Base-by-base conservation (phyloP, 441 rosid genomes). In the Pelargonium fulgidum region DNA sequence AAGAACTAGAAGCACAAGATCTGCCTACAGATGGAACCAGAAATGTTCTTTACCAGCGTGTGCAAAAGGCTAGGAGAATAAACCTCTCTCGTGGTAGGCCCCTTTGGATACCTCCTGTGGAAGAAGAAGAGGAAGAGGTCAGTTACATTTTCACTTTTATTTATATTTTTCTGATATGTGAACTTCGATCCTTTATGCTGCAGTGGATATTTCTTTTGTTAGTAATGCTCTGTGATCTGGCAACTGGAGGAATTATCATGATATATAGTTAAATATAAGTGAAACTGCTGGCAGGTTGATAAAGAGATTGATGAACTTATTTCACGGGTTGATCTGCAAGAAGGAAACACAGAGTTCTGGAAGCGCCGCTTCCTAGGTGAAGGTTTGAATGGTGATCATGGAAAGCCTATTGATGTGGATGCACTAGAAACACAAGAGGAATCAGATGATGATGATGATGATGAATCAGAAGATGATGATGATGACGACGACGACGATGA, bases 341-440 rank as follows among this genome's bases (percentile, higher is more conserved):
- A 93, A 87, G 97, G 99, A 79, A 84, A 93, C 80, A 91, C 97
- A 3, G 99, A 93, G 77, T 91, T 93, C 73, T 91, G 99, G 99
- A 91, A 82, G 79, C 90, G 89, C 45, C 87, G 99, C 9, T 93
- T 91, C 78, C 91, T 91, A 73, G 95, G 92, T 72, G 96, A 93
- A 82, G 92, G 91, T 71, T 77, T 89, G 73, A 77, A 78, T 75
- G 79, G 71, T 76, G 75, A 81, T 70, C 75, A 78, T 67, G 87
- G 75, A 74, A 84, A 89, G 64, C 74, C 83, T 48, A 65, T 74
- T 26, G 90, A 88, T 19, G 75, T 62, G 62, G 83, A 59, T 71
- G 76, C 79, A 72, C 61, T 80, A 72, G 90, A 79, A 77, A 74
- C 70, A 66, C 56, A 79, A 64, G 89, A 85, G 67, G 78, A 59